Percentiles rank a stretch among this genome's conserved stretches.
Conservation (phyloP, 2,329 filamentous ascomycete species). For the Colletotrichum shisoi region DNA sequence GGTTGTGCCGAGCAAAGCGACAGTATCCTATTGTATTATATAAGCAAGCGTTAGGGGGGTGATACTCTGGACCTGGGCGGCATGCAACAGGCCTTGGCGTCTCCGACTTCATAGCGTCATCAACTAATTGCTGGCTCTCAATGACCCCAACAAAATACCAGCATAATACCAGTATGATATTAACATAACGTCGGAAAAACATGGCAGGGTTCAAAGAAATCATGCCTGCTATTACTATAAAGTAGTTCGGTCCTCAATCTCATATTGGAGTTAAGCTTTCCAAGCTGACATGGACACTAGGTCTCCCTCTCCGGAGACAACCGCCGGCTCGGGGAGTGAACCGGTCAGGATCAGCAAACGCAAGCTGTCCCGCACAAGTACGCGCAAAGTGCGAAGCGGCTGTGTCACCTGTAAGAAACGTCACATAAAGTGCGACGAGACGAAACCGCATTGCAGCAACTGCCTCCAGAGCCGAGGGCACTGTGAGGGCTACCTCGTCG, state of each 20-base stretch:
- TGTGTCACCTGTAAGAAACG: constrained; percentile 41
- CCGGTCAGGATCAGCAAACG: constrained; percentile 4
- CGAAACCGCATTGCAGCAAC: constrained; percentile 38
- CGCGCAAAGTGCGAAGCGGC: constrained; percentile 39
- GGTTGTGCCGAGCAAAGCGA: too few relatives aligned
- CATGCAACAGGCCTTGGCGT: too few relatives aligned
- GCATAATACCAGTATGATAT: background rate
- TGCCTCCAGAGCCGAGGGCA: constrained; percentile 35
- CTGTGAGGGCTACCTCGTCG: constrained; percentile 38
- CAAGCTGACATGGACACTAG: background rate
- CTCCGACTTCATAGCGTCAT: background rate
- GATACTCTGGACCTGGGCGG: too few relatives aligned
- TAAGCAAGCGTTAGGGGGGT: too few relatives aligned
- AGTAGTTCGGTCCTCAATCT: background rate
- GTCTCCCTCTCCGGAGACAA: background rate
- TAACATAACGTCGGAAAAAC: background rate
- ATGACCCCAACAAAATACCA: too few relatives aligned
- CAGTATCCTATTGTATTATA: too few relatives aligned
- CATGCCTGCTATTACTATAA: background rate
- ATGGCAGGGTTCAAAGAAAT: background rate
- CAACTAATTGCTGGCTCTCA: background rate
- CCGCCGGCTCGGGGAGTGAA: background rate
- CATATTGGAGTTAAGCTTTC: too few relatives aligned
- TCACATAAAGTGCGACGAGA: constrained; percentile 40
- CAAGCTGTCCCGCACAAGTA: constrained; percentile 37